Evolutionary conservation across 192 early-diverging fungal species (phyloP).

Genomic region (Diversispora epigaea): DNA sequence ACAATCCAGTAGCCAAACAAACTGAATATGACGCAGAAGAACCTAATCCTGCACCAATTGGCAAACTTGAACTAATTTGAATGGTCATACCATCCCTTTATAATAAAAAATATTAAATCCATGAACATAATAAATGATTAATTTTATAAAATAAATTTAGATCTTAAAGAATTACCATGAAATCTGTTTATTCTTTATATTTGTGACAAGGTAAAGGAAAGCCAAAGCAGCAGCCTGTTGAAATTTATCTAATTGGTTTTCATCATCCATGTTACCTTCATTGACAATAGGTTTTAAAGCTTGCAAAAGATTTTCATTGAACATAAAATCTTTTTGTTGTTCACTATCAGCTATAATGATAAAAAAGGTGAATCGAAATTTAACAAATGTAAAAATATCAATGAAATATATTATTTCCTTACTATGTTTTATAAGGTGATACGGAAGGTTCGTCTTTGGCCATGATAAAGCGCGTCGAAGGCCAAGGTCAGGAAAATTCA

Average conservation of each 20-base stretch:
- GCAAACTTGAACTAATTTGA: slow-evolving; percentile 70
- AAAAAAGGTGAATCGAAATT: neutral
- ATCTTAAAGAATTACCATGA: slow-evolving; percentile 11
- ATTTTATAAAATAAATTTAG: neutral
- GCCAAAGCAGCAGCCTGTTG: slow-evolving; percentile 7
- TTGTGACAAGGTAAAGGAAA: slow-evolving; percentile 19
- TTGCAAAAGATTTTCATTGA: slow-evolving; percentile 12
- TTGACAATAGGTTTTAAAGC: neutral
- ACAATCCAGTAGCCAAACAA: slow-evolving; percentile 71
- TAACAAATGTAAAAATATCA: neutral
- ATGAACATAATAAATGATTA: neutral
- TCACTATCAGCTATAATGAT: neutral
- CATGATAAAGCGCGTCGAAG: slow-evolving; percentile 40
- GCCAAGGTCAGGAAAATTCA: slow-evolving; percentile 65
- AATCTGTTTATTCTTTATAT: slow-evolving; percentile 11
- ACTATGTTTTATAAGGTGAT: slow-evolving; percentile 2
- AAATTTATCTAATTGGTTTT: neutral
- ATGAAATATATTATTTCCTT: neutral
- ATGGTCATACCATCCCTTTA: slow-evolving; percentile 53
- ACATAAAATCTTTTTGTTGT: neutral
- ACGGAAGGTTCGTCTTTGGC: slow-evolving; percentile 30
- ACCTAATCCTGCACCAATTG: slow-evolving; percentile 92
- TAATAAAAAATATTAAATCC: neutral
- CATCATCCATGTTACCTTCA: neutral
- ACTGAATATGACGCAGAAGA: slow-evolving; percentile 94